A percentile compares a stretch with the other conserved stretches of the same genome.
Conservation (phyloP, 257 asterid species). For the Nicotiana paniculata region DNA sequence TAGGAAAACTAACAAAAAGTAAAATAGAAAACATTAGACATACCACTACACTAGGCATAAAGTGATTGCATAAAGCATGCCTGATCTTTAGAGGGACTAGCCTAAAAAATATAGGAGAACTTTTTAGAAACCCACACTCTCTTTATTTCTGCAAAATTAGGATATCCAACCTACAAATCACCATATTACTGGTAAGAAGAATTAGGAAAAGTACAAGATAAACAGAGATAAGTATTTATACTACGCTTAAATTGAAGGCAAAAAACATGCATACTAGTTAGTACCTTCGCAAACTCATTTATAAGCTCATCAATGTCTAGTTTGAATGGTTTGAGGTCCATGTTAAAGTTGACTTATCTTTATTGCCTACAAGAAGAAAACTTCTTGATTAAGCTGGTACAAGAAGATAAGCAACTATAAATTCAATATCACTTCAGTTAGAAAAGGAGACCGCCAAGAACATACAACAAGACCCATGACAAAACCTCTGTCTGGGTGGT, state of each 20-base stretch:
- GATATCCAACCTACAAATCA: conserved; percentile 5
- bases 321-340: conserved; percentile 76
- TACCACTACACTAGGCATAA: conserved; percentile 65
- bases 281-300: conserved; percentile 54
- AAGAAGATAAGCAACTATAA: background rate
- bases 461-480: background rate
- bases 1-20: background rate
- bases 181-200: background rate
- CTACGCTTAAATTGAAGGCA: background rate
- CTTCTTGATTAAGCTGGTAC: background rate
- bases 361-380: background rate
- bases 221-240: background rate
- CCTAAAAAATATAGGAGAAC: conserved; percentile 76
- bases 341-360: conserved; percentile 6
- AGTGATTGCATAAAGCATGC: conserved; percentile 86
- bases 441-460: background rate
- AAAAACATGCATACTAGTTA: background rate
- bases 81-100: conserved; percentile 68
- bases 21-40: conserved; percentile 1
- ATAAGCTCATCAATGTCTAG: conserved; percentile 83
- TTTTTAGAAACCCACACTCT: conserved; percentile 64
- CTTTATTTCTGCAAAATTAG: conserved; percentile 60
- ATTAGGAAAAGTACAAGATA: background rate
- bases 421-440: background rate
- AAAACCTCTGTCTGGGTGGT: background rate